A percentile compares a stretch with the other conserved stretches of the same genome.
Evolutionary conservation across 176 grass and related monocot genomes (phyloP).

Genomic region (Poa pratensis): DNA sequence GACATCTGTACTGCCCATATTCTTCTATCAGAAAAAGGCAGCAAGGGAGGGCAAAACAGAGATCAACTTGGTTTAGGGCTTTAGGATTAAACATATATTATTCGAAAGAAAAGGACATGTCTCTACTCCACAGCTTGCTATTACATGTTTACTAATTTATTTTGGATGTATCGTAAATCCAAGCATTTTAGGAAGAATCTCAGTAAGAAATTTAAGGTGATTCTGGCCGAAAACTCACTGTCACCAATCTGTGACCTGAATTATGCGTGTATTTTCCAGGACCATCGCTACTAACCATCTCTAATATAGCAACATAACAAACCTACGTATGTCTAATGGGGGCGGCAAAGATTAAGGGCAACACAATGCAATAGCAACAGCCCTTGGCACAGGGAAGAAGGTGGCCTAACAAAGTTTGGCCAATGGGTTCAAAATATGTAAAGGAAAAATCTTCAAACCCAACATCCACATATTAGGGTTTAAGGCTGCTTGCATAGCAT

Average conservation of each 20-base stretch:
- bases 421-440: neutral
- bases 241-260: conserved; percentile 10
- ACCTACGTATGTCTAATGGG: neutral
- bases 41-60: conserved; percentile 23
- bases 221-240: neutral
- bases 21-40: neutral
- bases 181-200: neutral
- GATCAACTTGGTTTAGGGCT: neutral
- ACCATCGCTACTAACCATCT: neutral
- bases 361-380: neutral
- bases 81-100: conserved; percentile 4
- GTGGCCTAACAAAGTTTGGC: neutral
- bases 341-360: neutral
- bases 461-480: neutral
- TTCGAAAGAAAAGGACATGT: neutral
- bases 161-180: neutral
- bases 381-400: neutral
- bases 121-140: neutral
- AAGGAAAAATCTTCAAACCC: neutral
- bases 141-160: neutral
- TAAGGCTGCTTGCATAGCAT: neutral
- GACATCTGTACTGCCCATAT: neutral
- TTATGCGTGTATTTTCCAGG: neutral
- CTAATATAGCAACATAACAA: neutral
- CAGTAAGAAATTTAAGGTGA: neutral